phyloP scores from a whole-genome alignment of 169 alveolate species.

The Cryptosporidium ryanae region DNA sequence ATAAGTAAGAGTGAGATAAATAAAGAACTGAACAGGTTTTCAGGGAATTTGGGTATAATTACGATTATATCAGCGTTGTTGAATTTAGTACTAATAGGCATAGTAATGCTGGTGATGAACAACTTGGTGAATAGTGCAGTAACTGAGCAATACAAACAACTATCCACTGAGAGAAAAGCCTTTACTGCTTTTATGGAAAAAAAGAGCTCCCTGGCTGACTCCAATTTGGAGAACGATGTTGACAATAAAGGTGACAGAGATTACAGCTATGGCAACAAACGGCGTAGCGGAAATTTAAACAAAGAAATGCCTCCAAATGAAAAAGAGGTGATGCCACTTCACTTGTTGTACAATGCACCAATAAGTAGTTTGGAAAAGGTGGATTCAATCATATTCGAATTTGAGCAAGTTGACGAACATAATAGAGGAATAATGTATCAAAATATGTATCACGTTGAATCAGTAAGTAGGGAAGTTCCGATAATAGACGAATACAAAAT shows the following conservation, averaged over 20 bases:
- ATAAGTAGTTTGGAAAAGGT: slow-evolving; percentile 41
- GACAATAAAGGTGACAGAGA: neutral
- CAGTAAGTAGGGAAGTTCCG: slow-evolving; percentile 20
- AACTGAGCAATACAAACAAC: slow-evolving; percentile 12
- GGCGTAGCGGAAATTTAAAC: neutral
- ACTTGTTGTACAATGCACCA: slow-evolving; percentile 61
- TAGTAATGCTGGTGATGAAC: slow-evolving; percentile 8
- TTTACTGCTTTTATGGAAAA: slow-evolving; percentile 22
- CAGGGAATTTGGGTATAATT: slow-evolving; percentile 31
- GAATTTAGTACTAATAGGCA: slow-evolving; percentile 30
- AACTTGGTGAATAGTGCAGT: slow-evolving; percentile 8
- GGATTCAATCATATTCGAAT: slow-evolving; percentile 59
- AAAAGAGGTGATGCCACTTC: slow-evolving; percentile 20
- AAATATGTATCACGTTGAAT: slow-evolving; percentile 59
- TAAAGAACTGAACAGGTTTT: slow-evolving; percentile 6
- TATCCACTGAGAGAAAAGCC: slow-evolving; percentile 1
- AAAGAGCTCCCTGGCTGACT: neutral
- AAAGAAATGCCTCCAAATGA: too few species aligned
- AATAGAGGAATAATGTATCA: slow-evolving; percentile 3
- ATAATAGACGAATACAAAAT: neutral
- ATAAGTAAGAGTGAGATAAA: neutral
- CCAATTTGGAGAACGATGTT: neutral
- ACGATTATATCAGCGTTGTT: slow-evolving; percentile 24
- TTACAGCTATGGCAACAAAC: too few species aligned
- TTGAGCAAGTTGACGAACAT: slow-evolving; percentile 16